These are phyloP conservation scores for Colletotrichum simmondsii DNA, from an alignment of 2,329 filamentous ascomycete genomes.

Conservation along the genomic window DNA sequence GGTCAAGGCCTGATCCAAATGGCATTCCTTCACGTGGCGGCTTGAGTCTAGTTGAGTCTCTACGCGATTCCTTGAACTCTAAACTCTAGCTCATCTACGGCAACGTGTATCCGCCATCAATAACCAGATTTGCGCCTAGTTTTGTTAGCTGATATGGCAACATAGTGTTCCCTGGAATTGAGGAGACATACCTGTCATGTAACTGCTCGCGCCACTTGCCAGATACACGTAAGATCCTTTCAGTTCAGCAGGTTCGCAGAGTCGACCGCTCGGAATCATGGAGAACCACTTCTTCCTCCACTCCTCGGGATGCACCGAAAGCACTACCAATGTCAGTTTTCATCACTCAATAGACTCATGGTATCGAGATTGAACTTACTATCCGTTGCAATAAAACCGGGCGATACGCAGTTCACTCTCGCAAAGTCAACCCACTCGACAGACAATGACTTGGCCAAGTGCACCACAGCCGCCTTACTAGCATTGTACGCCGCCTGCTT, in stretches of 20 bases:
- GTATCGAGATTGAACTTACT: not conserved
- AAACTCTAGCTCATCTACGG: constrained; percentile 50
- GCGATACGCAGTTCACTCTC: constrained; percentile 33
- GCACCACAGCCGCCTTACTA: constrained; percentile 79
- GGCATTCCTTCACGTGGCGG: too few species aligned
- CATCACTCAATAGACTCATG: constrained; percentile 74
- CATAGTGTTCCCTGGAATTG: constrained; percentile 13
- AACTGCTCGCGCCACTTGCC: constrained; percentile 51
- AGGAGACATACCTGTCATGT: constrained; percentile 47
- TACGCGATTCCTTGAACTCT: too few species aligned
- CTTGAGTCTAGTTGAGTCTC: too few species aligned
- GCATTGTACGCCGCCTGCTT: constrained; percentile 73
- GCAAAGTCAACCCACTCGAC: constrained; percentile 77
- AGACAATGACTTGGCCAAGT: constrained; percentile 77
- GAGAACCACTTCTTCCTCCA: constrained; percentile 51
- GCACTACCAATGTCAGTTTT: constrained; percentile 44
- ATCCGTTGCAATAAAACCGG: constrained; percentile 31
- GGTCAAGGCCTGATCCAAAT: too few species aligned
- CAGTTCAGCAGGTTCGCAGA: constrained; percentile 32
- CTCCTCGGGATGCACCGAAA: constrained; percentile 63
- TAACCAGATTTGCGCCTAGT: constrained; percentile 54
- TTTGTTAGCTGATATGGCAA: not conserved
- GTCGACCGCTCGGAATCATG: constrained; percentile 26
- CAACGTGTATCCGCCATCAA: constrained; percentile 67
- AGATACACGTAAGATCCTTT: constrained; percentile 69